A percentile compares a stretch with the other conserved stretches of the same genome.
Evolutionary conservation across 2,329 filamentous ascomycete genomes (phyloP).

Genomic region (Microdochium paspali): DNA sequence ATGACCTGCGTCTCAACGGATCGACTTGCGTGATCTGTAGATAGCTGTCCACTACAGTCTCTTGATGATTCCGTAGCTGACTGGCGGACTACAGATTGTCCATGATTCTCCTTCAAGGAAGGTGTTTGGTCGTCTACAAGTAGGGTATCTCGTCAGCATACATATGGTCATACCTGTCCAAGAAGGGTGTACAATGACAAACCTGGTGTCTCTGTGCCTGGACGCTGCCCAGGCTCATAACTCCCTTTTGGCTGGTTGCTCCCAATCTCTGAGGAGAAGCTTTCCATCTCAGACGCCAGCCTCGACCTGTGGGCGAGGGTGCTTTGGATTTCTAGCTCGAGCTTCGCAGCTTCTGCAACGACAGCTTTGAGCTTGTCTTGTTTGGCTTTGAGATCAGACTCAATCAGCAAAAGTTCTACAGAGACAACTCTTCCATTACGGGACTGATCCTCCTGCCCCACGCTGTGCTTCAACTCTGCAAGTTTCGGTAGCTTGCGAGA

Average conservation of each 20-base stretch:
- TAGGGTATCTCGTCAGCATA: no score
- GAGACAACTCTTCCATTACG: slow-evolving; percentile 24
- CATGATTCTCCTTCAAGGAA: no score
- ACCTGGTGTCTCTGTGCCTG: neutral
- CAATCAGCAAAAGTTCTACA: slow-evolving; percentile 26
- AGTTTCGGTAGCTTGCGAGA: slow-evolving; percentile 5
- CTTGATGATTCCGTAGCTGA: no score
- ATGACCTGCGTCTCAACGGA: no score
- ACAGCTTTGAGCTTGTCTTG: slow-evolving; percentile 35
- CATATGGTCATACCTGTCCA: no score
- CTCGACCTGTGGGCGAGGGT: slow-evolving; percentile 21
- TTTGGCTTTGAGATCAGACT: slow-evolving; percentile 30
- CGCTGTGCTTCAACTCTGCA: slow-evolving; percentile 2
- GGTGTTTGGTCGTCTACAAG: no score
- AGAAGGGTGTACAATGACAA: neutral
- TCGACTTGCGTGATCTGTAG: no score
- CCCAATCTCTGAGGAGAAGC: neutral
- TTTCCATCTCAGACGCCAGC: slow-evolving; percentile 19
- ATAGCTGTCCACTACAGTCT: no score
- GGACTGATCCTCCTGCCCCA: slow-evolving; percentile 3
- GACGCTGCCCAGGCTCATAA: neutral
- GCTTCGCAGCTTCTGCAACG: slow-evolving; percentile 33
- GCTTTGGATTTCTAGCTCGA: slow-evolving; percentile 36
- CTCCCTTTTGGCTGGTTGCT: neutral
- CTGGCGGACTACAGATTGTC: no score